Evolutionary conservation across 2,329 filamentous ascomycete species (phyloP).

Genomic region (Aspergillus udagawae): DNA sequence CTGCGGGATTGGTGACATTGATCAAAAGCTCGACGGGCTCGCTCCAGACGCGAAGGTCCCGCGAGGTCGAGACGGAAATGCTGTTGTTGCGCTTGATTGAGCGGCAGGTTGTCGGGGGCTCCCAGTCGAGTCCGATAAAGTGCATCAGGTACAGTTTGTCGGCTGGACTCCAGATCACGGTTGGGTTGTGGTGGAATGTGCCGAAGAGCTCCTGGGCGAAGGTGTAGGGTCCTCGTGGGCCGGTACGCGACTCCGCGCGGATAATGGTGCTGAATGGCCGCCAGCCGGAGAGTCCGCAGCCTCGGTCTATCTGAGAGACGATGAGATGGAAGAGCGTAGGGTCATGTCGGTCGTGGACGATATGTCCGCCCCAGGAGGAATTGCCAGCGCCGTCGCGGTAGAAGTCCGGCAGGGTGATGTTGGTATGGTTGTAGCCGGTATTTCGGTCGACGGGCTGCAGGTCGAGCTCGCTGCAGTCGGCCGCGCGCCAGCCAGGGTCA

Average conservation of each 20-base stretch:
- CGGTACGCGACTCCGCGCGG: conserved; percentile 42
- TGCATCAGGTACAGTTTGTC: conserved; percentile 46
- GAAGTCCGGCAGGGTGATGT: background rate
- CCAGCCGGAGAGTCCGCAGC: conserved; percentile 48
- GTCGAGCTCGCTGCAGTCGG: conserved; percentile 46
- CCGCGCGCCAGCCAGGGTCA: conserved; percentile 44
- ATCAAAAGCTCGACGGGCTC: background rate
- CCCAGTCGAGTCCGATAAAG: conserved; percentile 40
- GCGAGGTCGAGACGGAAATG: conserved; percentile 10
- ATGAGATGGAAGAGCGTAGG: conserved; percentile 43
- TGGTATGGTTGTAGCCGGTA: conserved; percentile 47
- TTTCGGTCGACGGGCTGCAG: conserved; percentile 39
- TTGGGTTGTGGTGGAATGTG: conserved; percentile 48
- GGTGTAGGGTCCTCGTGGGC: conserved; percentile 44
- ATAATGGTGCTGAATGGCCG: conserved; percentile 44
- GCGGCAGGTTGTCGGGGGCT: conserved; percentile 13
- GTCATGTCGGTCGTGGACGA: conserved; percentile 42
- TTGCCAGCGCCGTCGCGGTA: conserved; percentile 28
- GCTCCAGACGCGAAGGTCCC: background rate
- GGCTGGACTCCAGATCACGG: conserved; percentile 42
- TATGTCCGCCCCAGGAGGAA: conserved; percentile 48
- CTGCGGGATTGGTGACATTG: conserved; percentile 8
- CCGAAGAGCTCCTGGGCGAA: conserved; percentile 40
- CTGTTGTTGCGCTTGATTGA: conserved; percentile 7
- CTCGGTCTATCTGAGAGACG: conserved; percentile 43